These are phyloP conservation scores for Termitomyces sp. DNA, from an alignment of 768 basidiomycete genomes.

Conservation along the genomic window DNA sequence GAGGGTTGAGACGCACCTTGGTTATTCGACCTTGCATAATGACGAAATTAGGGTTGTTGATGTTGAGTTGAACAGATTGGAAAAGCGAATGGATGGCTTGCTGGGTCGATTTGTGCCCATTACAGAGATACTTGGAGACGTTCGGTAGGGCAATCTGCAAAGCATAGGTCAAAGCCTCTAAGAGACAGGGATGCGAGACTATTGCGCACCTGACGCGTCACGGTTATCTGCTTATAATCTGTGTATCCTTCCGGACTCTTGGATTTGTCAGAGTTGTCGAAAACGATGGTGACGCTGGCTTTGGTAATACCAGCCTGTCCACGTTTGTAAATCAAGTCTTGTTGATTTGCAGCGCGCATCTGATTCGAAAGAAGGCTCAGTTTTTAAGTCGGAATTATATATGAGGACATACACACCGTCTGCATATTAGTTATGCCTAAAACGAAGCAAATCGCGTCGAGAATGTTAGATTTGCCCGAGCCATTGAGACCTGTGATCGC, in stretches of 20 bases:
- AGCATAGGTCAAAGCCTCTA: neutral
- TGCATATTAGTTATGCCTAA: slow-evolving; percentile 96
- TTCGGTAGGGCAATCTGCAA: slow-evolving; percentile 87
- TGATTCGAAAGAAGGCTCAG: slow-evolving; percentile 23
- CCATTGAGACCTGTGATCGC: slow-evolving; percentile 96
- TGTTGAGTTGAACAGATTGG: slow-evolving; percentile 95
- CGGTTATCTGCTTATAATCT: slow-evolving; percentile 83
- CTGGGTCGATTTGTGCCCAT: slow-evolving; percentile 91
- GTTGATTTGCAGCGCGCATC: slow-evolving; percentile 94
- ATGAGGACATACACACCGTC: slow-evolving; percentile 43
- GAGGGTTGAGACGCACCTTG: slow-evolving; percentile 48
- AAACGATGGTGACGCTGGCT: slow-evolving; percentile 97
- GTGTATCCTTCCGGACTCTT: slow-evolving; percentile 83
- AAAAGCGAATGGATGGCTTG: slow-evolving; percentile 85
- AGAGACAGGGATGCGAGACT: neutral
- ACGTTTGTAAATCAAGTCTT: slow-evolving; percentile 98
- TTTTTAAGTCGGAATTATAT: too few relatives aligned
- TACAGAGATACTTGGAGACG: slow-evolving; percentile 89
- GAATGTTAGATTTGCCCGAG: slow-evolving; percentile 97
- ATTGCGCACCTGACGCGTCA: slow-evolving; percentile 83
- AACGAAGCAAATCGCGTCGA: slow-evolving; percentile 99
- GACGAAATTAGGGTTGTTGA: slow-evolving; percentile 99
- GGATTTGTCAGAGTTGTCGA: slow-evolving; percentile 89
- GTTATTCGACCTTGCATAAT: slow-evolving; percentile 99
- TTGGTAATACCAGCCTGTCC: slow-evolving; percentile 96